Percentiles rank a stretch among this genome's conserved stretches.
phyloP scores from a whole-genome alignment of 169 alveolate genomes.

The Plasmodium knowlesi region DNA sequence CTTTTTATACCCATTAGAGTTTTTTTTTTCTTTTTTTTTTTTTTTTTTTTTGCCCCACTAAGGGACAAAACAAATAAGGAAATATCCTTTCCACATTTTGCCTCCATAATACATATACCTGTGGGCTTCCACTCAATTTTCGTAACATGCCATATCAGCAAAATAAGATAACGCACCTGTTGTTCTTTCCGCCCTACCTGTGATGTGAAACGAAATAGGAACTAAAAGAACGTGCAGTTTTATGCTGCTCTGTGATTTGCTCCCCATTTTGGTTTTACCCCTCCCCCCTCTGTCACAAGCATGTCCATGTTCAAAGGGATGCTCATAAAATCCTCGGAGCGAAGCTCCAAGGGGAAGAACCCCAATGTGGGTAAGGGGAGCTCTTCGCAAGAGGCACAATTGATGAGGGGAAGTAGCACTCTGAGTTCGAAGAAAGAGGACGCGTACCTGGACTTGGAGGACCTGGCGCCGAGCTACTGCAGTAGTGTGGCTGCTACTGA shows the following conservation, averaged over 20 bases:
- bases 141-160: neutral
- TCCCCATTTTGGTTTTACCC: neutral
- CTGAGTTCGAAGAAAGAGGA: neutral
- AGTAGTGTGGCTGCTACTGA: neutral
- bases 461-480: neutral
- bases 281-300: neutral
- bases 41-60: neutral
- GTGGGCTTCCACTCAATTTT: neutral
- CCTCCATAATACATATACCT: neutral
- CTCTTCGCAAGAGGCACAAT: neutral
- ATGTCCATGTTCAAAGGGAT: constrained; percentile 66
- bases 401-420: neutral
- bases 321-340: constrained; percentile 45
- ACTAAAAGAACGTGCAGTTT: neutral
- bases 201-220: neutral
- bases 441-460: neutral
- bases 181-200: neutral
- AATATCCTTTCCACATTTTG: neutral
- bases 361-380: neutral
- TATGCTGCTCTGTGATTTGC: neutral
- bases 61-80: neutral
- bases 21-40: neutral
- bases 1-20: neutral
- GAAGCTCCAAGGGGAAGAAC: neutral
- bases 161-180: neutral